These are phyloP conservation scores for Fusarium transvaalense DNA, from an alignment of 2,329 filamentous ascomycete species.

Conservation along the genomic window DNA sequence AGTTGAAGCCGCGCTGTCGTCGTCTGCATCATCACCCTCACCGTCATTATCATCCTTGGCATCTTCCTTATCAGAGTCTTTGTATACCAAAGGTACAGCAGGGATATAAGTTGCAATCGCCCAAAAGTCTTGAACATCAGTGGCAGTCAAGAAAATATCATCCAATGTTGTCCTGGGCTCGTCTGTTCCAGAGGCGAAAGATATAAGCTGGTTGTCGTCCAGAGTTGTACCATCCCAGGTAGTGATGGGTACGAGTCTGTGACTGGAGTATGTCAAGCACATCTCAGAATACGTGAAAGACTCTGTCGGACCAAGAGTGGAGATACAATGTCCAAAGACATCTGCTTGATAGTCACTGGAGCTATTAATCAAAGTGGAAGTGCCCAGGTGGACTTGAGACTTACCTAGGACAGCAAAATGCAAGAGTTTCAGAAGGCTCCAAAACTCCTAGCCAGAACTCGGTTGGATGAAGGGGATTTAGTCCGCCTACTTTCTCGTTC, in stretches of 20 bases:
- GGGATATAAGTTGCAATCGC: background rate
- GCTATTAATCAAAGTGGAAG: background rate
- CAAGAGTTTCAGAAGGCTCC: conserved; percentile 6
- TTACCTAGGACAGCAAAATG: conserved; percentile 11
- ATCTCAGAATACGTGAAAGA: background rate
- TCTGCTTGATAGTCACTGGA: background rate
- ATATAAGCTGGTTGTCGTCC: background rate
- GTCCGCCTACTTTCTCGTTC: no score
- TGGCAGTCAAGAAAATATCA: background rate
- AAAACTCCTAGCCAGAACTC: conserved; percentile 12
- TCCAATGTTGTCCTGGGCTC: background rate
- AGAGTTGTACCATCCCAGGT: background rate
- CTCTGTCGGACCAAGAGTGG: background rate
- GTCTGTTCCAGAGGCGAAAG: background rate
- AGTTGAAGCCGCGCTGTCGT: background rate
- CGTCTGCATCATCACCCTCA: accelerated
- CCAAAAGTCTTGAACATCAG: background rate
- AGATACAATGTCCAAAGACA: conserved; percentile 1
- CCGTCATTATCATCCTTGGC: background rate
- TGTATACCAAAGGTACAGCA: conserved; percentile 2
- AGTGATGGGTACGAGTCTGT: background rate
- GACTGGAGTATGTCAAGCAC: background rate
- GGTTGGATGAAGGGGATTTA: background rate
- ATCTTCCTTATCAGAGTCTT: background rate
- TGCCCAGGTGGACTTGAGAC: background rate